Evolutionary conservation across 2,329 filamentous ascomycete genomes (phyloP).

Genomic region (Alternaria panax): DNA sequence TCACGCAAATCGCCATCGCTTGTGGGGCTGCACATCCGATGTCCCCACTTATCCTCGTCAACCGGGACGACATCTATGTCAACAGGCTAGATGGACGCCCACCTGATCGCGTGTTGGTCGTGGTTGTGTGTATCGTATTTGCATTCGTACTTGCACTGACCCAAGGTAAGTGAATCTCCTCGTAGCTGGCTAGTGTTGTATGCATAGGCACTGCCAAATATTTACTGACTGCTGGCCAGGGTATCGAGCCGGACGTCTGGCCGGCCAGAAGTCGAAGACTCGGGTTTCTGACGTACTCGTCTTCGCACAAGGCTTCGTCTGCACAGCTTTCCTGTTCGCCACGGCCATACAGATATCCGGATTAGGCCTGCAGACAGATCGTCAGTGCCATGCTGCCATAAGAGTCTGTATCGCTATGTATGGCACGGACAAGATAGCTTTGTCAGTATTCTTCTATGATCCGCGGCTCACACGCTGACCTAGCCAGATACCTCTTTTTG

Average conservation of each 20-base stretch:
- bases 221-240: constrained; percentile 13
- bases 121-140: constrained; percentile 22
- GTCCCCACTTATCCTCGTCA: not conserved
- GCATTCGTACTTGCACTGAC: constrained; percentile 25
- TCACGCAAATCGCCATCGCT: not conserved
- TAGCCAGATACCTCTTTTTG: constrained; percentile 45
- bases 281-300: constrained; percentile 26
- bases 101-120: constrained; percentile 14
- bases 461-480: not conserved
- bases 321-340: constrained; percentile 35
- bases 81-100: constrained; percentile 11
- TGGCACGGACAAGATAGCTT: constrained; percentile 37
- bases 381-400: constrained; percentile 42
- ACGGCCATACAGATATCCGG: constrained; percentile 37
- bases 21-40: not conserved
- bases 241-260: constrained; percentile 30
- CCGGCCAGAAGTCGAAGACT: constrained; percentile 16
- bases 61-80: constrained; percentile 1
- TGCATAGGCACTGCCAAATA: not conserved
- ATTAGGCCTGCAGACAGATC: constrained; percentile 34
- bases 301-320: constrained; percentile 27
- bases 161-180: constrained; percentile 22
- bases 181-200: not conserved
- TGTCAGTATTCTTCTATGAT: constrained; percentile 21
- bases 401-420: constrained; percentile 50